phyloP scores from a whole-genome alignment of 345 rosid genomes.

The Reutealis trisperma region DNA sequence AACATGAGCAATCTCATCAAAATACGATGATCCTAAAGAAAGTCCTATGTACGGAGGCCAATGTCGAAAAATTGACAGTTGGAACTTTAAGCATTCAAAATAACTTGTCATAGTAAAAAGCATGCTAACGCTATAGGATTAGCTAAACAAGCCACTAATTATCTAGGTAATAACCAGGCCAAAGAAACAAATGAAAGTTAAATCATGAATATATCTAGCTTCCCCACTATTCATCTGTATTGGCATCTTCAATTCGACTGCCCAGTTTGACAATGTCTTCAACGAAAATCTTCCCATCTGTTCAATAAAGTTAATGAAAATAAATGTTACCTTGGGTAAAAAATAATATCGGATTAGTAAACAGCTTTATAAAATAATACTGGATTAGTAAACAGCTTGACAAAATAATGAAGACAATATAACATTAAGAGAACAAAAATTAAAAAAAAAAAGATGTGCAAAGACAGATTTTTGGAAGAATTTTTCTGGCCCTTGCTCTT shows the following conservation, averaged over 20 bases:
- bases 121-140: neutral
- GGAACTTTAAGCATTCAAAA: neutral
- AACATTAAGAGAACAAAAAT: neutral
- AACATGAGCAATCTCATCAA: neutral
- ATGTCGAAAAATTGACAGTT: neutral
- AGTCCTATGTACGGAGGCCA: neutral
- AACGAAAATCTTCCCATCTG: slow-evolving; percentile 93
- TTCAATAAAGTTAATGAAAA: slow-evolving; percentile 18
- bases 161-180: too few relatives aligned
- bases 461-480: neutral
- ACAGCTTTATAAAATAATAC: neutral
- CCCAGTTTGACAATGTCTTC: slow-evolving; percentile 91
- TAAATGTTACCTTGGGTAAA: neutral
- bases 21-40: neutral
- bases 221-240: slow-evolving; percentile 44
- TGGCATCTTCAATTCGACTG: slow-evolving; percentile 55
- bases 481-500: neutral
- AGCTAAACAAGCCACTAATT: neutral
- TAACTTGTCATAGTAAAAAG: neutral
- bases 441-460: neutral
- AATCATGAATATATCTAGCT: neutral
- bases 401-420: neutral
- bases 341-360: neutral
- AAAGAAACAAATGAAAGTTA: too few relatives aligned
- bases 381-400: neutral